Evolutionary conservation across 805 yeast species (phyloP).

Genomic region (Grigorovia yakushimaensis): DNA sequence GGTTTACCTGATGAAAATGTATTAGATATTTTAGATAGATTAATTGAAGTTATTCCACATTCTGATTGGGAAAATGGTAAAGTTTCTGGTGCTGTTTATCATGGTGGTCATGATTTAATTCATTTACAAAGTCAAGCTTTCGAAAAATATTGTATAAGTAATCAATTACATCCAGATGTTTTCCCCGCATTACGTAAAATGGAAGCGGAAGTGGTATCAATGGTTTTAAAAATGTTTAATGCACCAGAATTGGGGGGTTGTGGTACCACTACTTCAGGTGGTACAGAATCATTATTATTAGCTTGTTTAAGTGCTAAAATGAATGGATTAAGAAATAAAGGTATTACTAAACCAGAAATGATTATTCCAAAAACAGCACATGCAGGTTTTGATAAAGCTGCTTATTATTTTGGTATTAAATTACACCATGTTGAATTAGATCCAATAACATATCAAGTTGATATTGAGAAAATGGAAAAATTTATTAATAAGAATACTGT

Average conservation of each 20-base stretch:
- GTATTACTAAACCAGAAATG: constrained; percentile 70
- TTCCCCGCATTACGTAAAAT: constrained; percentile 94
- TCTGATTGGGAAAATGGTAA: constrained; percentile 78
- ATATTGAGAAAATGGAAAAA: constrained; percentile 48
- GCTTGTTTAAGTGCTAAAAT: constrained; percentile 86
- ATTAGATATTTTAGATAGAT: constrained; percentile 39
- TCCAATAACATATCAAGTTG: constrained; percentile 56
- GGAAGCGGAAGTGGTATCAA: constrained; percentile 91
- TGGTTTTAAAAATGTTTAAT: constrained; percentile 73
- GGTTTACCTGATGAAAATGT: constrained; percentile 49
- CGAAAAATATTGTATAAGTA: constrained; percentile 71
- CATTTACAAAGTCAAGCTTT: constrained; percentile 70
- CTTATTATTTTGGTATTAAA: constrained; percentile 80
- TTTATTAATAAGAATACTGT: constrained; percentile 74
- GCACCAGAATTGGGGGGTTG: constrained; percentile 55
- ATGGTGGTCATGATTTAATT: constrained; percentile 78
- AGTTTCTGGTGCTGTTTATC: constrained; percentile 93
- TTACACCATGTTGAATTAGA: constrained; percentile 73
- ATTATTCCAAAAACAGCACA: constrained; percentile 85
- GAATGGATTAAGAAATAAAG: constrained; percentile 47
- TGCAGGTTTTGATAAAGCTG: constrained; percentile 92
- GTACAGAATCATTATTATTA: constrained; percentile 83
- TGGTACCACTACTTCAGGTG: constrained; percentile 88
- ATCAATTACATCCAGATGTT: constrained; percentile 94
- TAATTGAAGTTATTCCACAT: constrained; percentile 42